Base-by-base conservation (phyloP, 345 rosid species). In the Cardamine resedifolia region DNA sequence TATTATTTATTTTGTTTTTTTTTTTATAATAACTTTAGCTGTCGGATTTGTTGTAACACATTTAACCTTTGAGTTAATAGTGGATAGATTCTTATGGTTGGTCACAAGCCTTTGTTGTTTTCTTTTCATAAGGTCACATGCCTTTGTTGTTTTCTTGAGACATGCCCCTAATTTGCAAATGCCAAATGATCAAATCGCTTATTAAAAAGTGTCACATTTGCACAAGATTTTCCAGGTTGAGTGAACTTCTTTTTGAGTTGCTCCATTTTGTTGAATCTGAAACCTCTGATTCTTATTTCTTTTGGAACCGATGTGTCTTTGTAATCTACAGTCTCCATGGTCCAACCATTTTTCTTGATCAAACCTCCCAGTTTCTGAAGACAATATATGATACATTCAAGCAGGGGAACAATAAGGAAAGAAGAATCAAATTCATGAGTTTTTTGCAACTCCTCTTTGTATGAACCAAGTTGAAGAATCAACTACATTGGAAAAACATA, bases 251-350 rank as follows among this genome's bases (percentile, higher is more conserved):
- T 81, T 73, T 90, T 94, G 66, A 86, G 74, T 71, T 91, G 92
- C 82, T 86, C 93, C 18, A 73, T 55, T 70, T 85, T 90, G 77
- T 84, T 79, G 64, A 95, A 67, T 64, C 79, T 90, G 66, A 95
- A 95, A 38, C 99, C 96, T 55, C 99, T 80, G 74, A 62, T 89
- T 78, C 93, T 84, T 59, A 85, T 66, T 83, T 91, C 96, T 82
- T 91, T 97, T 23, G 24, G 24, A 23, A 23, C 24, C 24, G 24
- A 23, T 23, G 24, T 23, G 24, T 23, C 24, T 23, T 23, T 23
- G 24, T 23, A 23, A 23, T 23, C 24, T 23, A 23, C 24, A 23
- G 2, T 23, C 24, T 23, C 24, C 24, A 23, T 23, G 24, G 24
- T 23, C 24, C 24, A 23, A 23, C 24, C 24, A 23, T 23, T 23